Conservation (phyloP, 148 eudicot genomes). For the Nyssa sinensis region DNA sequence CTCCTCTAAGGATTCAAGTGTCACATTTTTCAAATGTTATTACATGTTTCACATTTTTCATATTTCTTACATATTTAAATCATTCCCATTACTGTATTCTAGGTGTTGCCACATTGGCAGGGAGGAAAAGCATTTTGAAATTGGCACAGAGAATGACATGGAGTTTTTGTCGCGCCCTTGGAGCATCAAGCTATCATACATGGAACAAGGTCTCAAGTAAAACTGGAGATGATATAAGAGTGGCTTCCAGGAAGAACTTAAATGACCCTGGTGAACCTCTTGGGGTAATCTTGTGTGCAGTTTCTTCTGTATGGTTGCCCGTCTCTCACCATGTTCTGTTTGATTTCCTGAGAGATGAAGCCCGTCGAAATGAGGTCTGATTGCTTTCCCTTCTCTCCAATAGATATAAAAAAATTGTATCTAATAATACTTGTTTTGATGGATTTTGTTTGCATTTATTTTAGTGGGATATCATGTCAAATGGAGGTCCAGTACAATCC, state of each 20-base stretch:
- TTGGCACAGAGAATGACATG: slow-evolving; percentile 92
- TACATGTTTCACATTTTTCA: neutral
- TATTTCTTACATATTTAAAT: neutral
- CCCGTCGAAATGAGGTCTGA: slow-evolving; percentile 68
- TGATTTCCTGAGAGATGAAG: slow-evolving; percentile 82
- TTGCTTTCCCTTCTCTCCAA: neutral
- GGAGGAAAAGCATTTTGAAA: slow-evolving; percentile 86
- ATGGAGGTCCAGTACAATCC: slow-evolving; percentile 57
- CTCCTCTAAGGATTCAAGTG: too few species aligned
- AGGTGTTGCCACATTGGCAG: slow-evolving; percentile 90
- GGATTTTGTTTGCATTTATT: slow-evolving; percentile 13
- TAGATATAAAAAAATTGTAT: neutral
- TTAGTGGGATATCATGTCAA: slow-evolving; percentile 84
- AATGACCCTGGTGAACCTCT: slow-evolving; percentile 88
- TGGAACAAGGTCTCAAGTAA: slow-evolving; percentile 81
- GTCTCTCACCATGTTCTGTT: slow-evolving; percentile 64
- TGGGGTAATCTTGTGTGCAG: slow-evolving; percentile 77
- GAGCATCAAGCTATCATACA: slow-evolving; percentile 75
- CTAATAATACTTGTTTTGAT: neutral
- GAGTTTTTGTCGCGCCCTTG: slow-evolving; percentile 72
- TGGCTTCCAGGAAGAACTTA: slow-evolving; percentile 74
- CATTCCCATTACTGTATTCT: neutral
- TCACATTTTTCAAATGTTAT: neutral
- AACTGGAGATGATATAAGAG: slow-evolving; percentile 84
- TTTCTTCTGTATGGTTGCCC: slow-evolving; percentile 84